Conservation (phyloP, 2,329 filamentous ascomycete species). For the Aspergillus sp. region DNA sequence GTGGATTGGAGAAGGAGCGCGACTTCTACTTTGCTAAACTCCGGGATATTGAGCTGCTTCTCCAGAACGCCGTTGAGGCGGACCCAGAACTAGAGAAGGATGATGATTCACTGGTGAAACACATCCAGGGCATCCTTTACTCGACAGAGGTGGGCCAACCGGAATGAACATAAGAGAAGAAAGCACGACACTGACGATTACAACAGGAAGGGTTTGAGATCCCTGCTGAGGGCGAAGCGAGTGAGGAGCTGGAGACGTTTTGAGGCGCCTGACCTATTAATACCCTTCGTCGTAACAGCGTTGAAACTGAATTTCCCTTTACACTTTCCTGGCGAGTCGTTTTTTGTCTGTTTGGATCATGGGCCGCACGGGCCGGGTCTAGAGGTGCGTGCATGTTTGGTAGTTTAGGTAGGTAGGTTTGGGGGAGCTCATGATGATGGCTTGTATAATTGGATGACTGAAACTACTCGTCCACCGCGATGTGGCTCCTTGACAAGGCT, state of each 20-base stretch:
- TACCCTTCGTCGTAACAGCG: constrained; percentile 26
- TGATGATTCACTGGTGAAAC: constrained; percentile 86
- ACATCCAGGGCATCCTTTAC: constrained; percentile 95
- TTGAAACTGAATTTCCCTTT: constrained; percentile 13
- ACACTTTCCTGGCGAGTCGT: constrained; percentile 3
- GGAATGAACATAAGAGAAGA: background rate
- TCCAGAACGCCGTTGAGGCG: constrained; percentile 90
- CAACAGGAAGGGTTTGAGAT: constrained; percentile 34
- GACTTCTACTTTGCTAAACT: constrained; percentile 99
- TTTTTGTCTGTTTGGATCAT: constrained; percentile 3
- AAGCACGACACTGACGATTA: constrained; percentile 4
- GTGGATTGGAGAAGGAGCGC: constrained; percentile 88
- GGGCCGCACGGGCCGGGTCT: background rate
- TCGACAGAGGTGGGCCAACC: constrained; percentile 72
- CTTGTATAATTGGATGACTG: constrained; percentile 2
- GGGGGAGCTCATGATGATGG: background rate
- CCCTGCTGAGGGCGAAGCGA: constrained; percentile 29
- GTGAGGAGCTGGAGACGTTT: constrained; percentile 33
- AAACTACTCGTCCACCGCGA: background rate
- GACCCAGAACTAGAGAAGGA: constrained; percentile 93
- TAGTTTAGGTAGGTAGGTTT: background rate
- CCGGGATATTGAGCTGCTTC: constrained; percentile 89
- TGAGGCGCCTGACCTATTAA: constrained; percentile 26
- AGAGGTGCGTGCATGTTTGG: background rate
- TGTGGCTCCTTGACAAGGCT: background rate